Evolutionary conservation across 805 yeast genomes (phyloP).

Genomic region (Naumovozyma castellii): DNA sequence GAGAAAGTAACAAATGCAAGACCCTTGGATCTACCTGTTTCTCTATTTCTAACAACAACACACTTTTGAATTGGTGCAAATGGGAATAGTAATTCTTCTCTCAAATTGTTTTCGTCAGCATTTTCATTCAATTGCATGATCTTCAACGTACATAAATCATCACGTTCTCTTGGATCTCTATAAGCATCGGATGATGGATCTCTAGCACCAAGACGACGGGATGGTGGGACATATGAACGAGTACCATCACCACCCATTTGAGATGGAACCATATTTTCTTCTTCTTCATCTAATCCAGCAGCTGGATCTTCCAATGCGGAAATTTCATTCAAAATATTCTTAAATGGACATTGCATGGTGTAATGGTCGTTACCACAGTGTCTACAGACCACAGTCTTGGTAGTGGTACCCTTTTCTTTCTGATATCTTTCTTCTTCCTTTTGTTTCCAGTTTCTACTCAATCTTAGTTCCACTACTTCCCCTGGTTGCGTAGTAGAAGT

Average conservation of each 20-base stretch:
- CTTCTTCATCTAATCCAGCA: constrained; percentile 26
- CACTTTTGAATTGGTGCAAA: constrained; percentile 67
- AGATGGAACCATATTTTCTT: constrained; percentile 24
- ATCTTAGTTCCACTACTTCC: constrained; percentile 67
- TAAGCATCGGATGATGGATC: constrained; percentile 35
- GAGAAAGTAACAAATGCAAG: constrained; percentile 85
- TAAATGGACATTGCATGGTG: constrained; percentile 92
- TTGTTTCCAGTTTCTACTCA: constrained; percentile 71
- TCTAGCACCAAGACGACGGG: constrained; percentile 35
- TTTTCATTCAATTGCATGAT: constrained; percentile 82
- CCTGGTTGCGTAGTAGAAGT: constrained; percentile 80
- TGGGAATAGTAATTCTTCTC: constrained; percentile 57
- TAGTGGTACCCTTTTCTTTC: constrained; percentile 36
- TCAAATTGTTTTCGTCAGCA: constrained; percentile 73
- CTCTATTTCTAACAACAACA: constrained; percentile 79
- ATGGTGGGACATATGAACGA: constrained; percentile 53
- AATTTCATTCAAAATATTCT: constrained; percentile 61
- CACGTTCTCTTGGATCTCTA: constrained; percentile 50
- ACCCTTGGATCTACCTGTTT: constrained; percentile 90
- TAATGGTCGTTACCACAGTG: constrained; percentile 89
- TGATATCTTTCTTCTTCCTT: constrained; percentile 58
- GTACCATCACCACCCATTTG: constrained; percentile 28
- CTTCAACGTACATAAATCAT: constrained; percentile 79
- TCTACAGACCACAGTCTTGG: constrained; percentile 62
- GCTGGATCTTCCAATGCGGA: constrained; percentile 33